Conservation (phyloP, 169 alveolate genomes). For the Plasmodium sp. region DNA sequence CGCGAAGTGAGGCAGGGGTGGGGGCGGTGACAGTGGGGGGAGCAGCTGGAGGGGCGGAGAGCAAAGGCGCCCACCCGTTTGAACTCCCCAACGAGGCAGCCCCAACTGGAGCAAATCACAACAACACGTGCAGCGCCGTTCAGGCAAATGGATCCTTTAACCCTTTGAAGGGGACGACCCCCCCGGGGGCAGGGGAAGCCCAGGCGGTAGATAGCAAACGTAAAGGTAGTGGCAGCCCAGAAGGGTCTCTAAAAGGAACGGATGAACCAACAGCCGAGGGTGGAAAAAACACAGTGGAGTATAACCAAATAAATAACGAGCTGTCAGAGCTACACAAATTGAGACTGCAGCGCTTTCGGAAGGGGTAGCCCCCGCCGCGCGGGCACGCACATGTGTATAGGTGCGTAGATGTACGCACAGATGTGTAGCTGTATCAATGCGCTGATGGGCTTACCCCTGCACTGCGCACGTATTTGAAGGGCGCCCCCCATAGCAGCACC, state of each 20-base stretch:
- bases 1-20: background rate
- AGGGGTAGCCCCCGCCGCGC: background rate
- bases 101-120: background rate
- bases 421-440: background rate
- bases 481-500: no score
- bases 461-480: background rate
- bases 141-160: background rate
- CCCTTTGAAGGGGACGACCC: background rate
- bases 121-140: background rate
- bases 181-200: background rate
- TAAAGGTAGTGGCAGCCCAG: background rate
- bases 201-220: background rate
- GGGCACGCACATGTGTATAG: background rate
- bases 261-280: background rate
- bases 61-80: background rate
- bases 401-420: background rate
- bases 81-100: background rate
- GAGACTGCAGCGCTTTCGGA: slow-evolving; percentile 34
- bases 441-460: background rate
- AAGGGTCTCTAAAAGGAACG: background rate
- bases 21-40: no score
- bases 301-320: slow-evolving; percentile 53
- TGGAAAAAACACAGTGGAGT: background rate
- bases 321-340: slow-evolving; percentile 45
- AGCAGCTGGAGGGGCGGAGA: background rate